Conservation (phyloP, 2,329 filamentous ascomycete species). For the Ophiostoma australiae region DNA sequence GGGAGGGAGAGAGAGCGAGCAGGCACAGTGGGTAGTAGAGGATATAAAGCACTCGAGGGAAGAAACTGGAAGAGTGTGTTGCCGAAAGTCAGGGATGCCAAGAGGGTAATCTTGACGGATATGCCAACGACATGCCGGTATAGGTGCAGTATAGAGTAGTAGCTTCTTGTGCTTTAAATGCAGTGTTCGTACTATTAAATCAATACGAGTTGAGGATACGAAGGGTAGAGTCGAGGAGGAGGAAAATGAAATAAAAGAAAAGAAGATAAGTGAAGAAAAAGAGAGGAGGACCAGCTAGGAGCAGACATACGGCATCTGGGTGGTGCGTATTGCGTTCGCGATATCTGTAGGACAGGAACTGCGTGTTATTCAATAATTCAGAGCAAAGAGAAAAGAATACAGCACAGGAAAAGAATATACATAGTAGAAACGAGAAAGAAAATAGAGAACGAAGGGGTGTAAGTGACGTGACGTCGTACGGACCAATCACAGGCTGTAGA, state of each 20-base stretch:
- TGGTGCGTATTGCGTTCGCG: no score
- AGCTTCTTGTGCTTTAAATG: no score
- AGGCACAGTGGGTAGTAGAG: background rate
- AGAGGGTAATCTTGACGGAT: background rate
- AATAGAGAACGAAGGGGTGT: constrained; percentile 7
- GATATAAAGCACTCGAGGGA: no score
- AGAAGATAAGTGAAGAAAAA: background rate
- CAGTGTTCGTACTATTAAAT: no score
- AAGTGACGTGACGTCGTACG: constrained; percentile 16
- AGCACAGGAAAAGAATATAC: background rate
- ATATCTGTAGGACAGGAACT: no score
- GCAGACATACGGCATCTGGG: background rate
- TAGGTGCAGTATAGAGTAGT: no score
- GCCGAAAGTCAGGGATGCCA: constrained; percentile 17
- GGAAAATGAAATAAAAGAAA: background rate
- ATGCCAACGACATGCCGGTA: background rate
- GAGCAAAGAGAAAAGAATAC: background rate
- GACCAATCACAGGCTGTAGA: constrained; percentile 22
- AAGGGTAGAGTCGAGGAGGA: background rate
- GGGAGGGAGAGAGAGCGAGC: background rate
- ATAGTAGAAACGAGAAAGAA: background rate
- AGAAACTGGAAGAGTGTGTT: constrained; percentile 17
- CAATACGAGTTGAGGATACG: background rate
- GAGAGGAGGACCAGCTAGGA: background rate
- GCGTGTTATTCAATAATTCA: no score